Conservation (phyloP, 2,329 filamentous ascomycete genomes). For the Leptographium galeiforme region DNA sequence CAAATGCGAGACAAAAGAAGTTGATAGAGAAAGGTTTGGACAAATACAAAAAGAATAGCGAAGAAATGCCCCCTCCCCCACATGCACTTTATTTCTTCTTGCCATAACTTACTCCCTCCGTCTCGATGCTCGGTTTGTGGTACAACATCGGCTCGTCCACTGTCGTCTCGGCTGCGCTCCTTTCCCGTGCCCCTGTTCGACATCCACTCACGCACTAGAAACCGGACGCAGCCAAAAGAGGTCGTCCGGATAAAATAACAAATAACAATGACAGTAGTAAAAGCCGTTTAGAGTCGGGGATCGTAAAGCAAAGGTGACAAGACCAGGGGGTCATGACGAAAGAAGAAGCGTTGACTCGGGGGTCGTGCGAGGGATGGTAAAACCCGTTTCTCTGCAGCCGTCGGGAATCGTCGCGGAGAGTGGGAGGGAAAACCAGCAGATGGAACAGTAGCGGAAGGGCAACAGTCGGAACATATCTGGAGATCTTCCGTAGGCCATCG, state of each 20-base stretch:
- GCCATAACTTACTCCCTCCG: not conserved
- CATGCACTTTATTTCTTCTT: not conserved
- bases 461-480: not conserved
- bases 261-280: not conserved
- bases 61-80: slow-evolving; percentile 3
- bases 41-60: not conserved
- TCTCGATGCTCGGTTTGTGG: not conserved
- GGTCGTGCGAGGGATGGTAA: not conserved
- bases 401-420: not conserved
- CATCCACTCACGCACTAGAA: not conserved
- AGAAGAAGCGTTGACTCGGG: not conserved
- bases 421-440: not conserved
- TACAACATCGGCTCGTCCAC: not conserved
- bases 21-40: slow-evolving; percentile 1
- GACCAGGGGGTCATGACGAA: not conserved
- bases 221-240: not conserved
- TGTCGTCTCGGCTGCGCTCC: not conserved
- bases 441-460: not conserved
- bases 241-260: not conserved
- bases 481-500: slow-evolving; percentile 1
- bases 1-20: not conserved
- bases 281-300: slow-evolving; percentile 1
- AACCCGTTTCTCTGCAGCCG: not conserved
- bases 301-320: not conserved
- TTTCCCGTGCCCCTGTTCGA: not conserved